Base-by-base conservation (phyloP, 1,284 basidiomycete species). In the Ustilago trichophora region DNA sequence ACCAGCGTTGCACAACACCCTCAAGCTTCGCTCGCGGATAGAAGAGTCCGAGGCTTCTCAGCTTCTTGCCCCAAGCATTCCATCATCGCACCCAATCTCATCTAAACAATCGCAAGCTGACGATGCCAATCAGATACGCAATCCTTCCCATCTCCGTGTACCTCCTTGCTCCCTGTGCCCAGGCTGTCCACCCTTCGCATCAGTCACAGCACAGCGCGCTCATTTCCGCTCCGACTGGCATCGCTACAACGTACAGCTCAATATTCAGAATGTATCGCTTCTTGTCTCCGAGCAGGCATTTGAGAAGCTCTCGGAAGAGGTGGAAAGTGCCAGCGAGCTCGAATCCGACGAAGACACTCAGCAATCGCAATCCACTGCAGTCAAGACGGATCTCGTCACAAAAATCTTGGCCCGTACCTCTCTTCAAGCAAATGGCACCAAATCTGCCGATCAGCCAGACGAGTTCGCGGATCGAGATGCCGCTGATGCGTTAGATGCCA, bases 151-250 rank as follows among this genome's bases (percentile, higher is more conserved):
- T 18, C 45, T 48, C 26, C 55, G 47, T 5, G 58, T 69, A 1
- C 72, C 72, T 4, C 57, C 74, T 6, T 80, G 78, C 44, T 64
- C 69, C 1, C 50, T 78, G 3, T 80, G 78, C 31, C 77, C 77
- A 3, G 54, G 45, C 9, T 67, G 88, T 2, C 85, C 86, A 2
- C 77, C 83, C 0, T 97, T 98, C 65, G 75, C 84, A 11, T 88
- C 89, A 49, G 87, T 95, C 3, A 87, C 91, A 25, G 90, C 91
- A 49, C 93, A 97, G 78, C 86, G 94, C 40, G 82, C 84, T 1
- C 95, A 98, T 82, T 97, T 92, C 81, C 89, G 90, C 75, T 92
- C 91, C 24, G 94, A 98, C 82, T 98, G 95, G 95, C 95, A 98
- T 85, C 87, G 93, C 48, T 98, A 96, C 83, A 98, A 98, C 79